phyloP scores from a whole-genome alignment of 2,329 filamentous ascomycete genomes.

The Sclerotinia glacialis region DNA sequence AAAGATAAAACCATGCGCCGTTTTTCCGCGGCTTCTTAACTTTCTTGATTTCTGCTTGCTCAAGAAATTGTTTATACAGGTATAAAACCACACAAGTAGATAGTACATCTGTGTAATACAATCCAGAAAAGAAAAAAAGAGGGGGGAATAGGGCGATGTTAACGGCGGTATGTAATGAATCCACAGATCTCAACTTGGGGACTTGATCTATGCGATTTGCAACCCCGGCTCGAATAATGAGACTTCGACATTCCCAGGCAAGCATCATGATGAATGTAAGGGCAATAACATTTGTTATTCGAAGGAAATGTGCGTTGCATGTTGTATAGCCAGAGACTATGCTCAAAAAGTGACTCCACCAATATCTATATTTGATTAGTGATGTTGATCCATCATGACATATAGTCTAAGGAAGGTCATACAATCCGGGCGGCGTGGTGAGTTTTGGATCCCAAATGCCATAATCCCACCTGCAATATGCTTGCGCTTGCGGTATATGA shows the following conservation, averaged over 20 bases:
- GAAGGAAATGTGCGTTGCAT: constrained; percentile 47
- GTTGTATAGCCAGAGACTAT: constrained; percentile 40
- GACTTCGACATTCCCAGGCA: constrained; percentile 32
- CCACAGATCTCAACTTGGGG: constrained; percentile 16
- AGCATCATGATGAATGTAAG: constrained; percentile 44
- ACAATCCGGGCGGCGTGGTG: constrained; percentile 90
- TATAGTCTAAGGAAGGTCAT: constrained; percentile 39
- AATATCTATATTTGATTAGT: constrained; percentile 28
- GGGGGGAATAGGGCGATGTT: constrained; percentile 85
- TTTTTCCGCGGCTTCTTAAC: background rate
- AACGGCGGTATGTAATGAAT: constrained; percentile 57
- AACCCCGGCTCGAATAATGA: constrained; percentile 25
- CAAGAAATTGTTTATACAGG: constrained; percentile 59
- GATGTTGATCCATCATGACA: background rate
- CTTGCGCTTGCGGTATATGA: constrained; percentile 86
- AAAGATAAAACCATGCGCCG: constrained; percentile 42
- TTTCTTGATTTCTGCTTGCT: constrained; percentile 32
- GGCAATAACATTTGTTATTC: constrained; percentile 49
- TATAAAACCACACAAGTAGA: constrained; percentile 74
- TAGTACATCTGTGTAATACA: constrained; percentile 93
- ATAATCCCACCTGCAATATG: constrained; percentile 75
- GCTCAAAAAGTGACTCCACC: constrained; percentile 48
- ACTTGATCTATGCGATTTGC: constrained; percentile 10
- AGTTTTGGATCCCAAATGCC: constrained; percentile 92
- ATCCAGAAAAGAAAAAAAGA: constrained; percentile 89